phyloP scores from a whole-genome alignment of 345 rosid species.

The Acer negundo region DNA sequence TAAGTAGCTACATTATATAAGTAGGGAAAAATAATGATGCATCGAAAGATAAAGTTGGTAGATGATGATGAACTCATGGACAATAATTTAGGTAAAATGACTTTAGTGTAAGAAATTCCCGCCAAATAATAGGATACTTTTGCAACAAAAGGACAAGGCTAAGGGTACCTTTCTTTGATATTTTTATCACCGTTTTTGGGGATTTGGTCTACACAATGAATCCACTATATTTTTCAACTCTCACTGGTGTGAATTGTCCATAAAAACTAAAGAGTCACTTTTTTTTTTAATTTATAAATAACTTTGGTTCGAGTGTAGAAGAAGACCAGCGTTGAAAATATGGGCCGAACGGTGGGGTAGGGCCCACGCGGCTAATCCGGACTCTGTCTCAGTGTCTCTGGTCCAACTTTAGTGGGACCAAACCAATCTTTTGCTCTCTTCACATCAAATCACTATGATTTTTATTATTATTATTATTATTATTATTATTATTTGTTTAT shows the following conservation, averaged over 20 bases:
- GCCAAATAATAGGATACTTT: background rate
- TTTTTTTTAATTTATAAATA: background rate
- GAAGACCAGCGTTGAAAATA: slow-evolving; percentile 1
- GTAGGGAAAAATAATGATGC: background rate
- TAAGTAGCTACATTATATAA: background rate
- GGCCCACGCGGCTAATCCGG: slow-evolving; percentile 23
- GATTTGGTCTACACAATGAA: background rate
- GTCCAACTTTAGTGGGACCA: slow-evolving; percentile 11
- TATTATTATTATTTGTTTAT: no score
- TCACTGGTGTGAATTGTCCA: background rate
- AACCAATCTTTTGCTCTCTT: background rate
- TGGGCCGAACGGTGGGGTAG: slow-evolving; percentile 23
- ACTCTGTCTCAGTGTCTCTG: slow-evolving; percentile 4
- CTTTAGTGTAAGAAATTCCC: slow-evolving; percentile 19
- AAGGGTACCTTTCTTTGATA: background rate
- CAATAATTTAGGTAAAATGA: slow-evolving; percentile 6
- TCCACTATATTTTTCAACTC: slow-evolving; percentile 10
- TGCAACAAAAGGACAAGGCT: slow-evolving; percentile 2
- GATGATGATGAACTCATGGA: slow-evolving; percentile 5
- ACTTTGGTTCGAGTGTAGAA: slow-evolving; percentile 11
- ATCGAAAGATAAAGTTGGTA: background rate
- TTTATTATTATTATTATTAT: no score
- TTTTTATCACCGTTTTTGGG: slow-evolving; percentile 11
- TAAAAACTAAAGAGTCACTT: background rate
- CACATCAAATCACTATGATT: background rate